Percentiles rank a stretch among this genome's conserved stretches.
These are phyloP conservation scores for Tulasnella sp. DNA, from an alignment of 768 basidiomycete genomes.

Conservation along the genomic window DNA sequence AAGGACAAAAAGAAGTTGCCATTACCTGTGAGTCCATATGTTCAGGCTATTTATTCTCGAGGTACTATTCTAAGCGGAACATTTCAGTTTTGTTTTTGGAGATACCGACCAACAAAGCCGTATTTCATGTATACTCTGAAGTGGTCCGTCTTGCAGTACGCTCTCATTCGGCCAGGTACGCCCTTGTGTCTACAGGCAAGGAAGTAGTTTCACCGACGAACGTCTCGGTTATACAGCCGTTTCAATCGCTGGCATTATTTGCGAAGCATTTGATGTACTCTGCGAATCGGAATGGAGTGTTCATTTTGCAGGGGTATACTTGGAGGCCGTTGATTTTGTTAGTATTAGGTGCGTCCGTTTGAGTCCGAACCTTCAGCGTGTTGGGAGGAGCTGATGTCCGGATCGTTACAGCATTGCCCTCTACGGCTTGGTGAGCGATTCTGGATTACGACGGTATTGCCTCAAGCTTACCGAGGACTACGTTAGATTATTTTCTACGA, in stretches of 20 bases:
- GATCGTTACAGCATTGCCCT: slow-evolving; percentile 52
- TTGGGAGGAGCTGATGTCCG: not conserved
- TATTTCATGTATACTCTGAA: slow-evolving; percentile 90
- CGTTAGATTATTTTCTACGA: slow-evolving; percentile 65
- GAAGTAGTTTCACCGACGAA: too few relatives aligned
- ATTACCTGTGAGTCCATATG: slow-evolving; percentile 51
- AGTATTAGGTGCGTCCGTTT: slow-evolving; percentile 62
- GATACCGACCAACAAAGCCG: slow-evolving; percentile 77
- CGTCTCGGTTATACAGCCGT: slow-evolving; percentile 38
- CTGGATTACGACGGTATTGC: not conserved
- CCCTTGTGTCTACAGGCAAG: not conserved
- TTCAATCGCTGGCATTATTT: slow-evolving; percentile 75
- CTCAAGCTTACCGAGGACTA: not conserved
- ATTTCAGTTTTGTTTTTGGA: slow-evolving; percentile 69
- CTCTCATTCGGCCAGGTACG: slow-evolving; percentile 62
- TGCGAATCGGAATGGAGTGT: slow-evolving; percentile 59
- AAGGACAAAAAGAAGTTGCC: slow-evolving; percentile 77
- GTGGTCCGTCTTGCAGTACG: slow-evolving; percentile 87
- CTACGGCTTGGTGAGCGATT: slow-evolving; percentile 57
- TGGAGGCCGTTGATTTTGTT: slow-evolving; percentile 69
- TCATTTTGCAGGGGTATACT: slow-evolving; percentile 63
- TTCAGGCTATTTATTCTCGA: not conserved
- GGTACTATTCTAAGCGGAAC: not conserved
- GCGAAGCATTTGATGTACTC: slow-evolving; percentile 61
- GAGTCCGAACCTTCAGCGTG: not conserved